Base-by-base conservation (phyloP, 1,139 yeast genomes). In the Debaryomyces nepalensis region DNA sequence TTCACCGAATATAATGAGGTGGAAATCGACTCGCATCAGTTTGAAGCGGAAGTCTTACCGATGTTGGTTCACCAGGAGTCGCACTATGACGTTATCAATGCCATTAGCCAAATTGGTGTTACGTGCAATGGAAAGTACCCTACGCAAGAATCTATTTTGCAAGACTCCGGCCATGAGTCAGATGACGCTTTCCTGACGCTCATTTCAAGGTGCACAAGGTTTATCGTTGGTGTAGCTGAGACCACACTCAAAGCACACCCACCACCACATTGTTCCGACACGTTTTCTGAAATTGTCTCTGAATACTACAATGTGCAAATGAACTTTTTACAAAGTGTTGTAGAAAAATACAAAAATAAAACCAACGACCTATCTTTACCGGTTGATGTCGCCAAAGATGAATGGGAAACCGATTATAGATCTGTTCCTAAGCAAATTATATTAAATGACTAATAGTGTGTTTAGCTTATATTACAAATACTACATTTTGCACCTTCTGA, bases 1-100 rank as follows among this genome's bases (percentile, higher is more conserved):
- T 48, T 54, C 33, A 44, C 39, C 20, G 21, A 23, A 7, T 39
- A 26, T 12, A 41, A 51, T 36, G 40, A 43, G 11, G 40, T 47
- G 2, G 46, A 45, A 1, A 29, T 45, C 6, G 40, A 34, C 9
- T 44, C 41, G n/a, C 44, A 46, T 15, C 45, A 51, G 12, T 42
- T 46, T 36, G 47, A 44, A 8, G 42, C 49, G 10, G 47, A 48
- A 19, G 38, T 59, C 7, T 23, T 54, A 1, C 44, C 50, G 7
- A 43, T 55, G 20, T 49, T 65, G 6, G 36, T 50, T 26, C 51
- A 44, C 26, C 72, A 66, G 47, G 68, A 66, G 44, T 42, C 46
- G 4, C 37, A 50, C 6, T 56, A 56, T 43, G 69, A 64, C 46
- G 54, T 50, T 10, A 52, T 68, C 5, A 57, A 55, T 40, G 68